Evolutionary conservation across 768 basidiomycete genomes (phyloP), one percentile per base, ranked within the genome.

Genomic region (Coprinopsis marcescibilis): DNA sequence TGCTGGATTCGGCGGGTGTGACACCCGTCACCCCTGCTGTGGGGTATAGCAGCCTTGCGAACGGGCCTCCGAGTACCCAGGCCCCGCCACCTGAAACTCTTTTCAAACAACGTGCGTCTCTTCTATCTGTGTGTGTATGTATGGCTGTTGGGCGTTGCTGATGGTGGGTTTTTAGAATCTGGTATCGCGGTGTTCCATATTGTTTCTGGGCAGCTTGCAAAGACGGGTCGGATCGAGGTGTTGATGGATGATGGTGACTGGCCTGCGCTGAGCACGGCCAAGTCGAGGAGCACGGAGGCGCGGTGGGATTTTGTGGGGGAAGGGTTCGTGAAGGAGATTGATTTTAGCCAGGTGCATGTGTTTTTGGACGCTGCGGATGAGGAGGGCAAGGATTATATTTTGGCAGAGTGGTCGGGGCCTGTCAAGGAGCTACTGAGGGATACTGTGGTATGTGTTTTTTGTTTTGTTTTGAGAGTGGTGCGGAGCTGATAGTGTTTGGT

Each of bases 201-300:
- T 29, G 70, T 92, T 21, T 84, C 85, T 20, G 95, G 93, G n/a
- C 66, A 75, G 14, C 66, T 99, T 25, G 65, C 81, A 24, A 84
- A 83, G 65, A 92, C 89, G 62, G 85, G 80, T 1, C 80, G 92
- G 11, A 65, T 99, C 45, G 96, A 99, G 60, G 83, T 97, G 7
- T 76, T 94, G 37, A 65, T 97, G 40, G 93, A 96, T 57, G 92
- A 93, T 49, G 89, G 83, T 1, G 96, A 96, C 64, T 96, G 93
- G 93, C 93, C 95, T 2, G 78, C 80, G 48, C 92, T 92, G 66
- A 79, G 76, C 52, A 92, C 91, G 0, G 54, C 69, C 21, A 83
- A 80, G 53, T 71, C 91, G 15, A 75, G 79, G 37, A 83, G 87
- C 55, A 76, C 71, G 10, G 69, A 79, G 36, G 84, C 85, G 3